Evolutionary conservation across 352 stramenopile species (phyloP), one percentile per base, ranked within the genome.

Genomic region (Globisporangium heterothallicum): DNA sequence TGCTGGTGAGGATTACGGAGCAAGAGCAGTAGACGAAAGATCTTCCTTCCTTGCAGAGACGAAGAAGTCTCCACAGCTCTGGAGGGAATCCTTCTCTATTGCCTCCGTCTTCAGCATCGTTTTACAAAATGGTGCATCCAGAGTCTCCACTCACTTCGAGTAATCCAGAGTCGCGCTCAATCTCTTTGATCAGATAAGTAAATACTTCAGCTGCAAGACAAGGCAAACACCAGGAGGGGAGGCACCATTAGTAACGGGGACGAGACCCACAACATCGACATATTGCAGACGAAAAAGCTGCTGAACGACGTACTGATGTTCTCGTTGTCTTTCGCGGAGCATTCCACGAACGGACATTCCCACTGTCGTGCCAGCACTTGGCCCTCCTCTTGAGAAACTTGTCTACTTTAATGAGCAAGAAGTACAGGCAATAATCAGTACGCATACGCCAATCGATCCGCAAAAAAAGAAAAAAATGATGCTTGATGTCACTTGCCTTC

Each of bases 301-400:
- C 18, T 34, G 22, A 8, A 46, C 18, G 12, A 86, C 80, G 62
- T 68, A 94, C 83, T 91, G 59, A 96, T 93, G 65, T 94, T 96
- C 58, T 90, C 78, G 57, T 91, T 92, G 70, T 89, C 75, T 63
- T 94, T 94, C 46, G 86, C 87, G n/a, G 88, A 97, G 61, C 90
- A 98, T 74, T 98, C 94, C 38, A 98, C 80, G 57, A 97, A 98
- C 2, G 94, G 94, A 25, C 96, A 92, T 49, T 92, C 74, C 87
- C 85, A 97, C 44, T 83, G 84, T 43, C 91, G 77, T 22, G 94
- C 94, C 27, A 98, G 69, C 19, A 76, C 55, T 58, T 96, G 88
- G 12, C 88, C 94, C 64, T 97, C 83, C 53, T 94, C 72, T 50
- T 78, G 46, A 4, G 70, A 81, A 26, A 96, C 81, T 70, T 93